A percentile compares a stretch with the other conserved stretches of the same genome.
These are phyloP conservation scores for Ochetophila trinervis DNA, from an alignment of 306 rosid species.

Conservation along the genomic window DNA sequence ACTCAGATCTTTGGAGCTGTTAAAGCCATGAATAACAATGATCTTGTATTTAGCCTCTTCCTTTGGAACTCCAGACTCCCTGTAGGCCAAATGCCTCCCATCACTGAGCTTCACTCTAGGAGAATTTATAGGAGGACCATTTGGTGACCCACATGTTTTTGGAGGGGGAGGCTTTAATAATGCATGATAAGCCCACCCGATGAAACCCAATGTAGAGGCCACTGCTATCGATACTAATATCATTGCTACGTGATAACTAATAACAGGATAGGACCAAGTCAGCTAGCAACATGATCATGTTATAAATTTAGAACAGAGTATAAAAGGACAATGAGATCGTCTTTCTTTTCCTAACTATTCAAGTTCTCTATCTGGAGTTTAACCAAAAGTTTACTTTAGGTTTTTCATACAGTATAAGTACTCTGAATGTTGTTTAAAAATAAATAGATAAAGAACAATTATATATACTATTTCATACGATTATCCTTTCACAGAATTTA, in stretches of 20 bases:
- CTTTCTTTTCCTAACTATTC: no score
- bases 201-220: conserved; percentile 48
- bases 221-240: conserved; percentile 36
- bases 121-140: conserved; percentile 64
- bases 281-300: not conserved
- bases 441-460: no score
- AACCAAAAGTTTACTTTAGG: no score
- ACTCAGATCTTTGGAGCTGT: conserved; percentile 45
- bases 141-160: conserved; percentile 53
- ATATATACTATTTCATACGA: no score
- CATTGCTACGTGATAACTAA: conserved; percentile 43
- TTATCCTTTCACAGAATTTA: no score
- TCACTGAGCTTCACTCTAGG: conserved; percentile 63
- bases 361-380: no score
- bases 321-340: not conserved
- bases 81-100: conserved; percentile 79
- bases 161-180: conserved; percentile 60
- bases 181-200: conserved; percentile 53
- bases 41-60: conserved; percentile 65
- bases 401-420: no score
- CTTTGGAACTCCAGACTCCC: conserved; percentile 63
- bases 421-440: no score
- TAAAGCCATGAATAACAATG: conserved; percentile 60
- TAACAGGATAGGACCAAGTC: not conserved
- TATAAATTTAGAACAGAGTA: not conserved